Base-by-base conservation (phyloP, 805 yeast species). In the Monosporozyma servazzii region DNA sequence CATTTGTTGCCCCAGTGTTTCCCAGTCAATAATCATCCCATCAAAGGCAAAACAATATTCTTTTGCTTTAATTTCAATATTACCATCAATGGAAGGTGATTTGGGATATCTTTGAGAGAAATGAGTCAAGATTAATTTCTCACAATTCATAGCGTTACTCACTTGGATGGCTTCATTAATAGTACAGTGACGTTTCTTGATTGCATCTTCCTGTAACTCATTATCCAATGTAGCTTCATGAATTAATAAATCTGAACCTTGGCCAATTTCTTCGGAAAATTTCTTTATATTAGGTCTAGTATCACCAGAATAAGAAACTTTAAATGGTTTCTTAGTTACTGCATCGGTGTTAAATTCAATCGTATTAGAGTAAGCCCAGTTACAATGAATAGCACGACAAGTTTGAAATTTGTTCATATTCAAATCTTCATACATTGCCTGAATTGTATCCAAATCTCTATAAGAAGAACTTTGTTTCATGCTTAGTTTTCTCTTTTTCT, bases 171-270 rank as follows among this genome's bases (percentile, higher is more conserved):
- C 98, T 62, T 91, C 98, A 20, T 85, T 78, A 51, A 89, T 79
- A 0, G 99, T 93, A 13, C 95, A 82, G 64, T 93, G 99, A 54
- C 80, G 79, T 64, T 93, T 93, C 33, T 77, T 75, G 27, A 78
- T 67, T 0, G 99, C 99, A 65, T 89, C 97, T 50, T 78, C 81
- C 6, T 75, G 70, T 46, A 88, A 72, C 31, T 78, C 86, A 65
- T 88, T 87, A 52, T 88, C 96, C 54, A 93, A 76, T 0, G 99
- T 88, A 0, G 97, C 90, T 66, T 93, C 99, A 66, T 93, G 99
- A 47, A 93, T 82, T 53, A 93, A 73, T 47, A 93, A 65, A 62
- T 88, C 91, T 27, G 88, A 78, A 11, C 72, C 65, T 20, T 62
- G 53, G 1, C 96, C 98, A 49, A 87, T 77, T 2, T 70, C 73